A percentile compares a stretch with the other conserved stretches of the same genome.
Conservation (phyloP, 2,329 filamentous ascomycete species). For the Talaromyces sp. region DNA sequence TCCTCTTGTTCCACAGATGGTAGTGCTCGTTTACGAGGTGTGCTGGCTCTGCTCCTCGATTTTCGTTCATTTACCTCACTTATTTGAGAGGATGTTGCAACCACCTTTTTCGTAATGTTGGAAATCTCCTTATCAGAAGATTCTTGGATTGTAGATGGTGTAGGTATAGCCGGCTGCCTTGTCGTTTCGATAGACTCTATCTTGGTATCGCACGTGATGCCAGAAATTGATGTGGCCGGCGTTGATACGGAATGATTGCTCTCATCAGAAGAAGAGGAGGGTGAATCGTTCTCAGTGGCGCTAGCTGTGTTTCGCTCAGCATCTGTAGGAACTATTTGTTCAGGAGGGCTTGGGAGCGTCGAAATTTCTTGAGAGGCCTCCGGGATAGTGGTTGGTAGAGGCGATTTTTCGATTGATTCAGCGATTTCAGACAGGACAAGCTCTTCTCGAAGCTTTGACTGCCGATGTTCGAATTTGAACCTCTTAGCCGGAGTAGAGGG, state of each 20-base stretch:
- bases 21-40: constrained; percentile 31
- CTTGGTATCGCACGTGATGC: constrained; percentile 23
- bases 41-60: constrained; percentile 20
- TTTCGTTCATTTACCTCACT: constrained; percentile 20
- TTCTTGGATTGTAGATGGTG: background rate
- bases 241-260: constrained; percentile 32
- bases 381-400: constrained; percentile 5
- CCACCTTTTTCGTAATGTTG: background rate
- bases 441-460: constrained; percentile 38
- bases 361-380: background rate
- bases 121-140: background rate
- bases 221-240: constrained; percentile 36
- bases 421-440: constrained; percentile 33
- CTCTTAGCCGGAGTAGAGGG: constrained; percentile 33
- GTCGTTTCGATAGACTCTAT: constrained; percentile 18
- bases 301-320: constrained; percentile 17
- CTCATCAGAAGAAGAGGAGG: constrained; percentile 29
- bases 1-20: constrained; percentile 38
- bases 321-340: background rate
- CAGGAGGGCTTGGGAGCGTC: background rate
- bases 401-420: constrained; percentile 20
- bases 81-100: constrained; percentile 12
- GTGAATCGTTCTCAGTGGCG: constrained; percentile 27
- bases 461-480: constrained; percentile 32
- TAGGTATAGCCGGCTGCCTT: background rate